Conservation (phyloP, 2,329 filamentous ascomycete genomes). For the Kalaharituber pfeilii region DNA sequence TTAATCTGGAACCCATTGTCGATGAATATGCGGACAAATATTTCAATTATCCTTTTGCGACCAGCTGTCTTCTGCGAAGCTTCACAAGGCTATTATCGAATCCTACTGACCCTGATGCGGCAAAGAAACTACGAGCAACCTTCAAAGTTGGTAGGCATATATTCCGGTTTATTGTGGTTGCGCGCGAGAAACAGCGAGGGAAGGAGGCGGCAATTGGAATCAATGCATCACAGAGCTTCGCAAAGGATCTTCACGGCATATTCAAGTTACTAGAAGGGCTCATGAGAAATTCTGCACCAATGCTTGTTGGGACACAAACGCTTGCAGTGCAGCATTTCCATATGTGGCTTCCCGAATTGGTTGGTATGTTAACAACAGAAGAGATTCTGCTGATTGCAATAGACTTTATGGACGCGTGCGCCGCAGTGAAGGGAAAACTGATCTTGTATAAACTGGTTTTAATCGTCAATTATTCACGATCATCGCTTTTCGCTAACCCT, state of each 20-base stretch:
- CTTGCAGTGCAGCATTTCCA: slow-evolving; percentile 92
- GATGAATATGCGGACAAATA: slow-evolving; percentile 76
- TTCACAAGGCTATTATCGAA: slow-evolving; percentile 70
- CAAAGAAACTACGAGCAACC: slow-evolving; percentile 69
- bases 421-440: slow-evolving; percentile 72
- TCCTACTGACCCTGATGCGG: slow-evolving; percentile 64
- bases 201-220: slow-evolving; percentile 81
- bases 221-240: slow-evolving; percentile 55
- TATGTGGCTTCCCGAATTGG: slow-evolving; percentile 85
- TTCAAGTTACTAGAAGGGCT: slow-evolving; percentile 79
- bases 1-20: slow-evolving; percentile 77
- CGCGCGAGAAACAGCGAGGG: slow-evolving; percentile 65
- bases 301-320: slow-evolving; percentile 85
- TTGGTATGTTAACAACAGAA: slow-evolving; percentile 54
- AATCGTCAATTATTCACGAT: slow-evolving; percentile 74
- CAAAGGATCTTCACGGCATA: slow-evolving; percentile 63
- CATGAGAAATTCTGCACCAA: slow-evolving; percentile 73
- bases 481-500: slow-evolving; percentile 63
- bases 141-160: slow-evolving; percentile 92
- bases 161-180: slow-evolving; percentile 85
- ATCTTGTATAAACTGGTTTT: slow-evolving; percentile 81
- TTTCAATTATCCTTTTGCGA: slow-evolving; percentile 88
- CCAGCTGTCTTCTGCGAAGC: slow-evolving; percentile 69
- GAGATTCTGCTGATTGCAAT: slow-evolving; percentile 85
- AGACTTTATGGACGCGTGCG: slow-evolving; percentile 84